These are phyloP conservation scores for Corynascus novoguineensis DNA, from an alignment of 495 filamentous ascomycete genomes.

Conservation along the genomic window DNA sequence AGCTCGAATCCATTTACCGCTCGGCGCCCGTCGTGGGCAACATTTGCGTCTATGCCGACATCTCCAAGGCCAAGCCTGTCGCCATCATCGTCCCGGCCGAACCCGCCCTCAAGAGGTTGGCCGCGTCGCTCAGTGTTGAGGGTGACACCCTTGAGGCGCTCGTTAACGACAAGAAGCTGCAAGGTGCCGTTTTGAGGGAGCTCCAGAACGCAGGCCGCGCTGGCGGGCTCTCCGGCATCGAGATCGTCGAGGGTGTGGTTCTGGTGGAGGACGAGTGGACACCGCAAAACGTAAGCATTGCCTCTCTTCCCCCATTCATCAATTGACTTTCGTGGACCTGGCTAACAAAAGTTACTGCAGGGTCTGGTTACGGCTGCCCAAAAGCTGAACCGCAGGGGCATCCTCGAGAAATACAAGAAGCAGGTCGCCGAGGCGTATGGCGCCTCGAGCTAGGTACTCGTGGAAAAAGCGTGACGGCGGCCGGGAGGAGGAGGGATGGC, in stretches of 20 bases:
- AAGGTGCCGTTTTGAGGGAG: constrained; percentile 71
- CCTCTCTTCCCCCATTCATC: background rate
- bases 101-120: constrained; percentile 76
- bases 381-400: constrained; percentile 67
- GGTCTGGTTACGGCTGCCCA: constrained; percentile 65
- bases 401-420: constrained; percentile 60
- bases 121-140: constrained; percentile 61
- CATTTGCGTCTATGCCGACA: constrained; percentile 88
- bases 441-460: constrained; percentile 18
- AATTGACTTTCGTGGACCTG: constrained; percentile 3
- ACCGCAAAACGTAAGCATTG: constrained; percentile 75
- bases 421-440: constrained; percentile 58
- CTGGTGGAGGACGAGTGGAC: constrained; percentile 97
- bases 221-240: constrained; percentile 75
- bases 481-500: no score
- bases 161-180: constrained; percentile 77
- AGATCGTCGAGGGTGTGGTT: constrained; percentile 90
- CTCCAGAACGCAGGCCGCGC: constrained; percentile 68
- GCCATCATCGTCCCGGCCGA: constrained; percentile 93
- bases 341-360: constrained; percentile 34
- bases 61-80: constrained; percentile 75
- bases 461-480: background rate
- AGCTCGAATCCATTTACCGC: constrained; percentile 94
- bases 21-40: constrained; percentile 79
- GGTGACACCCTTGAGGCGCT: constrained; percentile 70